These are phyloP conservation scores for Lachancea quebecensis DNA, from an alignment of 805 yeast genomes.

Conservation along the genomic window DNA sequence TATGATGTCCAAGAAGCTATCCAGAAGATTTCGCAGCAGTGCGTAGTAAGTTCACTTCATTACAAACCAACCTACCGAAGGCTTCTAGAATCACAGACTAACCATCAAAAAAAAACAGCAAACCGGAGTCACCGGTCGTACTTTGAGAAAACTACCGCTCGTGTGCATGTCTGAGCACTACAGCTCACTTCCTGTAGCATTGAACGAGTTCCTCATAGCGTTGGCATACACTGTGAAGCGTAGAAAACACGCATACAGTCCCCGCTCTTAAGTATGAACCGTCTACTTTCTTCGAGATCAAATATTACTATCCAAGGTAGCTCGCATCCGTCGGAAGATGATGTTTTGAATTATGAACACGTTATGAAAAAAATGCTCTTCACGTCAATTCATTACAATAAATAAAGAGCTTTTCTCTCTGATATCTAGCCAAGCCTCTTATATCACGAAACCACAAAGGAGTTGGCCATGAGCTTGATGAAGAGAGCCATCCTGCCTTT, in stretches of 20 bases:
- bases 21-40: slow-evolving; percentile 15
- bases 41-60: slow-evolving; percentile 20
- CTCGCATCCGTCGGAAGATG: too few relatives aligned
- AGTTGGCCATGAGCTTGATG: neutral
- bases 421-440: neutral
- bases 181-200: slow-evolving; percentile 19
- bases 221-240: slow-evolving; percentile 12
- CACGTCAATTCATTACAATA: too few relatives aligned
- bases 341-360: too few relatives aligned
- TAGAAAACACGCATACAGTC: neutral
- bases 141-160: slow-evolving; percentile 24
- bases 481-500: neutral
- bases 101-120: slow-evolving; percentile 10
- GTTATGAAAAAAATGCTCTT: too few relatives aligned
- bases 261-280: neutral
- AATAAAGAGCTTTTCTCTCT: too few relatives aligned
- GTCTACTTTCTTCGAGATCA: too few relatives aligned
- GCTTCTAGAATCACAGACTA: neutral
- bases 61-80: neutral
- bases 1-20: slow-evolving; percentile 11
- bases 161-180: slow-evolving; percentile 26
- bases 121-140: slow-evolving; percentile 26
- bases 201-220: slow-evolving; percentile 22
- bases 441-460: neutral
- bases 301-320: too few relatives aligned